phyloP scores from a whole-genome alignment of 163 green algal species.

The Scenedesmus sp. region DNA sequence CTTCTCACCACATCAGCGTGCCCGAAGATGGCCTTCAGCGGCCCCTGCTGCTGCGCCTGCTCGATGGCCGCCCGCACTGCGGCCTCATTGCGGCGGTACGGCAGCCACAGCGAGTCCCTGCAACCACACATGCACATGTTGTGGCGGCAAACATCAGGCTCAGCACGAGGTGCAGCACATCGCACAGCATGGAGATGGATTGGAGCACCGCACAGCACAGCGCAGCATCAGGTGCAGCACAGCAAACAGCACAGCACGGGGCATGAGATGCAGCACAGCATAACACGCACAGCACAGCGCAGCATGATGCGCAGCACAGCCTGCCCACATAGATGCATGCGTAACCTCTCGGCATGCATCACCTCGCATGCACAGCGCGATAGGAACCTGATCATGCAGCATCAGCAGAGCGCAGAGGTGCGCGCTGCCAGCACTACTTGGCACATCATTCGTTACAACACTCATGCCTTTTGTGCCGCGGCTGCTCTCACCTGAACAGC shows the following conservation, averaged over 20 bases:
- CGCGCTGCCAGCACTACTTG: not conserved
- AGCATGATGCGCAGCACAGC: not conserved
- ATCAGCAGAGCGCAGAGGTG: not conserved
- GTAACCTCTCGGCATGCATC: no score
- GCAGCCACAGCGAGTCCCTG: slow-evolving; percentile 88
- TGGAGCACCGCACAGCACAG: not conserved
- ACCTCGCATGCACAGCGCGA: no score
- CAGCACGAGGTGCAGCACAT: no score
- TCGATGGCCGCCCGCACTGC: slow-evolving; percentile 44
- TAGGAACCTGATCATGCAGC: no score
- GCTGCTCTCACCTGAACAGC: slow-evolving; percentile 59
- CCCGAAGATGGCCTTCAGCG: slow-evolving; percentile 86
- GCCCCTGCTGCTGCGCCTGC: slow-evolving; percentile 4
- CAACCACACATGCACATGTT: not conserved
- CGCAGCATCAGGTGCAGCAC: not conserved
- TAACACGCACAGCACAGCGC: not conserved
- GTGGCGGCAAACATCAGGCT: no score
- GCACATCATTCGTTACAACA: no score
- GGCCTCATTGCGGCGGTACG: slow-evolving; percentile 79
- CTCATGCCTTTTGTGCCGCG: no score
- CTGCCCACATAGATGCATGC: no score
- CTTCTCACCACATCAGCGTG: slow-evolving; percentile 89
- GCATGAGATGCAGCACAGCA: not conserved
- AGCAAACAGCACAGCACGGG: no score
- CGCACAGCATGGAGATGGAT: no score